Conservation (phyloP, 345 rosid species). For the Adansonia digitata region DNA sequence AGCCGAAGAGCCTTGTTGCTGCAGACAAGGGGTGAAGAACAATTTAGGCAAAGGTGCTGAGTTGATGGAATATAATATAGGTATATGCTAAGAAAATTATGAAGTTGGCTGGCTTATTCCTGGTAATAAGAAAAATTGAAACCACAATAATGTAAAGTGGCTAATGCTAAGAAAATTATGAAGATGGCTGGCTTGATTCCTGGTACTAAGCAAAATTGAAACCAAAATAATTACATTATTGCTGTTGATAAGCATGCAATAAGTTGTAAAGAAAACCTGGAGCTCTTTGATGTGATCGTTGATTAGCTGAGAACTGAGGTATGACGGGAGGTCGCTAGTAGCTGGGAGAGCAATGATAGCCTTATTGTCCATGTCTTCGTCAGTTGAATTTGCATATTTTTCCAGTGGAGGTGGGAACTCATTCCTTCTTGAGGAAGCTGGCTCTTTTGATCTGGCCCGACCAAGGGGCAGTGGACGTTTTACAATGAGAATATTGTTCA, state of each 20-base stretch:
- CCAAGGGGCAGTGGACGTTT: conserved; percentile 28
- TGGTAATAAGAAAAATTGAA: background rate
- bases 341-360: conserved; percentile 36
- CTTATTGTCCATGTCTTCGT: conserved; percentile 29
- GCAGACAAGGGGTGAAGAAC: conserved; percentile 13
- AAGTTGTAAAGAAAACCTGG: conserved; percentile 44
- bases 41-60: background rate
- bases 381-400: conserved; percentile 40
- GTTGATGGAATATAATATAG: background rate
- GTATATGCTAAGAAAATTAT: background rate
- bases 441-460: conserved; percentile 19
- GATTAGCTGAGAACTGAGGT: conserved; percentile 39
- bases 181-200: background rate
- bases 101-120: background rate
- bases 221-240: background rate
- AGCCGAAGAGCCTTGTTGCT: conserved; percentile 53
- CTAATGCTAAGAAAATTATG: background rate
- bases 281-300: conserved; percentile 58
- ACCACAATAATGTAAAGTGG: background rate
- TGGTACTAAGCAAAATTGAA: background rate
- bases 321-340: conserved; percentile 23
- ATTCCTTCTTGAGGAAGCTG: conserved; percentile 45
- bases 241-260: background rate
- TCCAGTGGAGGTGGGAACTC: conserved; percentile 49
- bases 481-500: conserved; percentile 60